A percentile compares a stretch with the other conserved stretches of the same genome.
phyloP scores from a whole-genome alignment of 2,329 filamentous ascomycete genomes.

The Microsporum audouinii region DNA sequence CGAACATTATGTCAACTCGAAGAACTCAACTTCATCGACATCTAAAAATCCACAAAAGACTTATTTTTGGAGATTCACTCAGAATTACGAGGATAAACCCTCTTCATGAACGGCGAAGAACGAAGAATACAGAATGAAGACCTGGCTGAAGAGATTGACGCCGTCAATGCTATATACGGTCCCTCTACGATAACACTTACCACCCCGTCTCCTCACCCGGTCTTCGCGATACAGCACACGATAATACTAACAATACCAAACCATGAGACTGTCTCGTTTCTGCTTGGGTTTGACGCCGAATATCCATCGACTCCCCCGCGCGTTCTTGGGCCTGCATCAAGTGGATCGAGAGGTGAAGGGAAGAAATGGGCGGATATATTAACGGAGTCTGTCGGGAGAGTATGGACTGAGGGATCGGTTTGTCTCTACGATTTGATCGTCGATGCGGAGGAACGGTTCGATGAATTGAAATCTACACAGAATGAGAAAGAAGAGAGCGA shows the following conservation, averaged over 20 bases:
- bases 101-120: background rate
- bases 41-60: background rate
- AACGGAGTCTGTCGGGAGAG: slow-evolving; percentile 51
- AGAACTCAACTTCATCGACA: background rate
- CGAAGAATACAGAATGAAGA: slow-evolving; percentile 23
- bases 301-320: slow-evolving; percentile 67
- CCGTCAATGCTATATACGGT: slow-evolving; percentile 49
- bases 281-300: slow-evolving; percentile 53
- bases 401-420: slow-evolving; percentile 62
- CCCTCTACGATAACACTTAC: slow-evolving; percentile 47
- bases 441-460: slow-evolving; percentile 39
- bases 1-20: no score
- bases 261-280: slow-evolving; percentile 36
- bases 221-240: slow-evolving; percentile 22
- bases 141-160: slow-evolving; percentile 38
- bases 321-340: slow-evolving; percentile 67
- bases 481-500: background rate
- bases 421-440: slow-evolving; percentile 90
- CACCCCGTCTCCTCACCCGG: slow-evolving; percentile 16
- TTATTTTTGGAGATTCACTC: no score
- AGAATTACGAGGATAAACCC: background rate
- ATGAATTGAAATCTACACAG: slow-evolving; percentile 40
- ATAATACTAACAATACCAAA: slow-evolving; percentile 58
- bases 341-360: slow-evolving; percentile 62
- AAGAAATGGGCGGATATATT: slow-evolving; percentile 59